A percentile compares a stretch with the other conserved stretches of the same genome.
phyloP scores from a whole-genome alignment of 805 yeast genomes.

The Hanseniaspora pseudoguilliermondii region DNA sequence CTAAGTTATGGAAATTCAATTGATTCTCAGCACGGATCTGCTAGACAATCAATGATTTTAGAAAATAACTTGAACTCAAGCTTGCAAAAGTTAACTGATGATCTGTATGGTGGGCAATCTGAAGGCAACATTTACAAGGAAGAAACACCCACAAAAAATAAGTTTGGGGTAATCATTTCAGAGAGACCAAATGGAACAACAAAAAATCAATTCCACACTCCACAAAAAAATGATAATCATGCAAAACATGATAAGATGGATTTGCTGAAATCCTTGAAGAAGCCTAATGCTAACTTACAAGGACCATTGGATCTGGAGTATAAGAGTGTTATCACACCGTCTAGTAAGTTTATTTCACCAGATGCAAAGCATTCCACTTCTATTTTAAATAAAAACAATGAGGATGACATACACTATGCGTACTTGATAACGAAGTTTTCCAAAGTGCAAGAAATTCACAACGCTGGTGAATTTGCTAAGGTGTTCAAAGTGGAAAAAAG shows the following conservation, averaged over 20 bases:
- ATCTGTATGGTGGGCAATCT: constrained; percentile 24
- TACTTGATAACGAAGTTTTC: constrained; percentile 40
- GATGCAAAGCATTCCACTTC: constrained; percentile 8
- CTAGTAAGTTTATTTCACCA: constrained; percentile 11
- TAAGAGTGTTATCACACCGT: constrained; percentile 23
- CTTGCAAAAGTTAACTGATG: constrained; percentile 28
- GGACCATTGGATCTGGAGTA: constrained; percentile 20
- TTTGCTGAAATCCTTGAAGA: neutral
- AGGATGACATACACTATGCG: constrained; percentile 22
- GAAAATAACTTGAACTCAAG: constrained; percentile 25
- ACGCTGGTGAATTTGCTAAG: constrained; percentile 70
- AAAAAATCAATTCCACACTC: neutral
- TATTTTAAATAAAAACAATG: constrained; percentile 8
- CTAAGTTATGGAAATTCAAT: constrained; percentile 3
- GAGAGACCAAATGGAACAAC: neutral
- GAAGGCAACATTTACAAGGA: constrained; percentile 10
- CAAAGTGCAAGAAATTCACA: constrained; percentile 59
- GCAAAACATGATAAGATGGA: neutral
- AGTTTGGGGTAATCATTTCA: neutral
- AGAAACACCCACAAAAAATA: constrained; percentile 16
- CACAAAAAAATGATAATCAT: neutral
- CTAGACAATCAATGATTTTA: constrained; percentile 21
- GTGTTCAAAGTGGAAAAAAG: constrained; percentile 59
- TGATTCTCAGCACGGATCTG: constrained; percentile 1
- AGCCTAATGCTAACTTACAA: constrained; percentile 11